phyloP scores from a whole-genome alignment of 805 yeast genomes.

The Wickerhamomyces pijperi region DNA sequence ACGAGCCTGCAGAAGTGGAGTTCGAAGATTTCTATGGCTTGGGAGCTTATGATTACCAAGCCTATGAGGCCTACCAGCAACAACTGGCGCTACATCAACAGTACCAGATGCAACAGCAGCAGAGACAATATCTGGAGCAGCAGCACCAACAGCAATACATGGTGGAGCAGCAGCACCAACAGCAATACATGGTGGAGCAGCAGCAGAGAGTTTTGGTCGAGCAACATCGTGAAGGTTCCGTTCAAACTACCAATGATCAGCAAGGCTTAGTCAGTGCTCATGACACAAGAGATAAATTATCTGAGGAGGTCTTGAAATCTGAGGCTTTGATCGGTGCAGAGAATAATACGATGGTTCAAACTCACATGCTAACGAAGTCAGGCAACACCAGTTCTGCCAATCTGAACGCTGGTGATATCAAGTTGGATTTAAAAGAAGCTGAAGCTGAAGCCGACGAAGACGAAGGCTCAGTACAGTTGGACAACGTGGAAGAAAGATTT shows the following conservation, averaged over 20 bases:
- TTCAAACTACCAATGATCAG: not conserved
- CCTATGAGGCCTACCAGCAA: conserved; percentile 39
- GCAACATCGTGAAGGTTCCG: conserved; percentile 1
- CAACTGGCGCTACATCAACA: conserved; percentile 26
- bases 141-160: conserved; percentile 12
- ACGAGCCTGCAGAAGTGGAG: too few relatives aligned
- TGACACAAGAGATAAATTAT: too few relatives aligned
- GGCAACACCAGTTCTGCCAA: conserved; percentile 15
- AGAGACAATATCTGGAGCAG: conserved; percentile 14
- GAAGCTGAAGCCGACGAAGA: not conserved
- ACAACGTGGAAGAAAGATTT: conserved; percentile 38
- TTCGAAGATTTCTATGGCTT: conserved; percentile 27
- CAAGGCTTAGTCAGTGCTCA: too few relatives aligned
- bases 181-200: conserved; percentile 12
- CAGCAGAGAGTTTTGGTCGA: conserved; percentile 8
- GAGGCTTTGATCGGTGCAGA: not conserved
- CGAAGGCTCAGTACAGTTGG: conserved; percentile 20
- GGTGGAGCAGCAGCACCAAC: conserved; percentile 12
- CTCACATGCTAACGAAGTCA: conserved; percentile 13
- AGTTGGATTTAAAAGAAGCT: not conserved
- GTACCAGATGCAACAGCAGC: conserved; percentile 31
- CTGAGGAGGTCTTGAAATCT: not conserved
- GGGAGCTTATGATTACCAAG: conserved; percentile 49
- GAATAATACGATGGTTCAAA: conserved; percentile 2
- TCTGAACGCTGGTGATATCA: not conserved